Conservation (phyloP, 108 stramenopile genomes). For the Nitzschia putrida region DNA sequence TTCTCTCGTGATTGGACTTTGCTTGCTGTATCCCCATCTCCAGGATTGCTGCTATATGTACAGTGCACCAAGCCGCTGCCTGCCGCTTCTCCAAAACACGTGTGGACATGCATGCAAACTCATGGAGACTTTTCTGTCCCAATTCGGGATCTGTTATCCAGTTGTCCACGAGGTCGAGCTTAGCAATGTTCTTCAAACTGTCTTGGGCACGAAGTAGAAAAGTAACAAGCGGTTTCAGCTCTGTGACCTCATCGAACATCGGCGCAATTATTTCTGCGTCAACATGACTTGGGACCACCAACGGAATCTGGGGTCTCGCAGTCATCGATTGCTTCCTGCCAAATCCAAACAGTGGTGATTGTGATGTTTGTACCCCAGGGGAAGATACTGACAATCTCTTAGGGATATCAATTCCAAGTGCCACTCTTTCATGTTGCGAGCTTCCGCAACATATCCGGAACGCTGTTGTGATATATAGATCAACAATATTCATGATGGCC, state of each 20-base stretch:
- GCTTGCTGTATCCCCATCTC: not conserved
- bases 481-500: constrained; percentile 57
- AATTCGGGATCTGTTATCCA: constrained; percentile 38
- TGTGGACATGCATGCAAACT: constrained; percentile 32
- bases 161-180: constrained; percentile 66
- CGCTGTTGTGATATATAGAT: constrained; percentile 81
- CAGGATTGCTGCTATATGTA: constrained; percentile 39
- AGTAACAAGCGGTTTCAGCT: constrained; percentile 30
- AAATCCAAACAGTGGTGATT: constrained; percentile 24
- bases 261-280: constrained; percentile 79
- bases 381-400: not conserved
- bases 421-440: constrained; percentile 55
- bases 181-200: constrained; percentile 61
- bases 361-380: constrained; percentile 5
- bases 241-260: constrained; percentile 36
- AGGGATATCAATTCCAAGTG: constrained; percentile 47
- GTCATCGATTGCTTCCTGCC: not conserved
- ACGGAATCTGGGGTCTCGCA: not conserved
- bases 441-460: constrained; percentile 72
- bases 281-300: constrained; percentile 31
- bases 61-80: constrained; percentile 59
- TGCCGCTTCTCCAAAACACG: constrained; percentile 51
- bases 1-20: not conserved
- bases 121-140: constrained; percentile 9
- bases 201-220: constrained; percentile 56